Percentiles rank a stretch among this genome's conserved stretches.
phyloP scores from a whole-genome alignment of 2,329 filamentous ascomycete genomes.

The Zasmidium angulare region DNA sequence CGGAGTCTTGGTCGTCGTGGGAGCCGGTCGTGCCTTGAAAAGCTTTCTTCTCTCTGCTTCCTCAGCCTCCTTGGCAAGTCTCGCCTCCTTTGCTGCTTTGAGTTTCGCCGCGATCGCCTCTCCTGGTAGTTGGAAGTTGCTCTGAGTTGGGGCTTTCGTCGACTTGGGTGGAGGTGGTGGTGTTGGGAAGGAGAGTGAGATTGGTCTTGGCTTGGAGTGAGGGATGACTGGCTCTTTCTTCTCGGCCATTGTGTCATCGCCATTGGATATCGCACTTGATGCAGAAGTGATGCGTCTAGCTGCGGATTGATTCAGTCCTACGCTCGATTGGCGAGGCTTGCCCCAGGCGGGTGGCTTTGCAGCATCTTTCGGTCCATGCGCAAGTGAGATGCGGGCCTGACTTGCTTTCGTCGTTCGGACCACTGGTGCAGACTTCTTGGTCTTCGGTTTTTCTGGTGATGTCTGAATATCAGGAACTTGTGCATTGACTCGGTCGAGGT shows the following conservation, averaged over 20 bases:
- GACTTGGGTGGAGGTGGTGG: slow-evolving; percentile 51
- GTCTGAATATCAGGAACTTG: slow-evolving; percentile 29
- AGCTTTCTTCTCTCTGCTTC: slow-evolving; percentile 36
- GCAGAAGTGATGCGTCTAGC: slow-evolving; percentile 18
- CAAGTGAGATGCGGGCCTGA: slow-evolving; percentile 32
- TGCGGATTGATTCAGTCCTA: slow-evolving; percentile 16
- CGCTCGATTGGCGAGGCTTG: slow-evolving; percentile 22
- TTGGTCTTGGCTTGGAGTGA: slow-evolving; percentile 47
- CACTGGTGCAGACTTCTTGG: slow-evolving; percentile 27
- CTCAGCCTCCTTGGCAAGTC: slow-evolving; percentile 44
- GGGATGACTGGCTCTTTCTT: slow-evolving; percentile 34
- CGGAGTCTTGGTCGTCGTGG: slow-evolving; percentile 29
- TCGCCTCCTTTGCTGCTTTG: slow-evolving; percentile 52
- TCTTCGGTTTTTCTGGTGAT: slow-evolving; percentile 25
- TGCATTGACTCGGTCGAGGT: slow-evolving; percentile 46
- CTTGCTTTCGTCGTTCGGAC: slow-evolving; percentile 34
- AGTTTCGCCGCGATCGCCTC: slow-evolving; percentile 54
- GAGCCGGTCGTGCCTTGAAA: slow-evolving; percentile 51
- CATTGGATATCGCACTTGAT: slow-evolving; percentile 17
- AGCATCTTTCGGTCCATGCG: slow-evolving; percentile 27
- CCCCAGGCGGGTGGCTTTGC: slow-evolving; percentile 18
- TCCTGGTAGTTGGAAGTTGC: slow-evolving; percentile 54
- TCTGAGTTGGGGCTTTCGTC: slow-evolving; percentile 49
- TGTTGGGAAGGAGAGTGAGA: slow-evolving; percentile 49
- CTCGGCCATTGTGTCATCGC: slow-evolving; percentile 6